Conservation (phyloP, 768 basidiomycete species). For the Pisolithus albus region DNA sequence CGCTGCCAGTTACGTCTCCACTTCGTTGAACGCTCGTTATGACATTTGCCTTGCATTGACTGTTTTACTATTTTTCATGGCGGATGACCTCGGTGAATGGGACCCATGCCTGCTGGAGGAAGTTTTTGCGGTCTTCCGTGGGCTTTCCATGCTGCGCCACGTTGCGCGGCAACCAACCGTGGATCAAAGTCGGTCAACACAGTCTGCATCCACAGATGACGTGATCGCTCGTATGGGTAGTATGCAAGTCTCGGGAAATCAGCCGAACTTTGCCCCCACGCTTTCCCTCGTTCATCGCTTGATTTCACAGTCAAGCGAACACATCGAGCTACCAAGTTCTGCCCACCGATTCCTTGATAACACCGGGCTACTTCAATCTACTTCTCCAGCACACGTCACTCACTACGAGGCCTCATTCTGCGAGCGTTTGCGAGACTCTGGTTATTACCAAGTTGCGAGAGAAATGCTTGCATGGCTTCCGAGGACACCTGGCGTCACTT, state of each 20-base stretch:
- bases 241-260: constrained; percentile 60
- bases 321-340: constrained; percentile 45
- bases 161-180: constrained; percentile 53
- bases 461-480: constrained; percentile 76
- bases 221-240: constrained; percentile 56
- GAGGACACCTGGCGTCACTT: constrained; percentile 65
- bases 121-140: constrained; percentile 75
- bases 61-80: constrained; percentile 63
- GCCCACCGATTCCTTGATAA: constrained; percentile 67
- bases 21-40: constrained; percentile 66
- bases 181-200: constrained; percentile 23
- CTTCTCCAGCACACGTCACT: constrained; percentile 62
- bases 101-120: constrained; percentile 61
- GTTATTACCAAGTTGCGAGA: constrained; percentile 52
- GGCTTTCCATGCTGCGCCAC: constrained; percentile 63
- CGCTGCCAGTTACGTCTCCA: constrained; percentile 54
- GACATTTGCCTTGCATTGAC: constrained; percentile 64
- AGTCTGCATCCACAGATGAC: constrained; percentile 50
- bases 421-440: constrained; percentile 57
- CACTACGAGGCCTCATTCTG: constrained; percentile 67
- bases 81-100: constrained; percentile 56
- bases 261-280: constrained; percentile 41
- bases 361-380: constrained; percentile 59
- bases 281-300: constrained; percentile 61
- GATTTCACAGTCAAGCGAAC: constrained; percentile 44